Conservation (phyloP, 192 early-diverging fungal genomes). For the Coemansia sp. region DNA sequence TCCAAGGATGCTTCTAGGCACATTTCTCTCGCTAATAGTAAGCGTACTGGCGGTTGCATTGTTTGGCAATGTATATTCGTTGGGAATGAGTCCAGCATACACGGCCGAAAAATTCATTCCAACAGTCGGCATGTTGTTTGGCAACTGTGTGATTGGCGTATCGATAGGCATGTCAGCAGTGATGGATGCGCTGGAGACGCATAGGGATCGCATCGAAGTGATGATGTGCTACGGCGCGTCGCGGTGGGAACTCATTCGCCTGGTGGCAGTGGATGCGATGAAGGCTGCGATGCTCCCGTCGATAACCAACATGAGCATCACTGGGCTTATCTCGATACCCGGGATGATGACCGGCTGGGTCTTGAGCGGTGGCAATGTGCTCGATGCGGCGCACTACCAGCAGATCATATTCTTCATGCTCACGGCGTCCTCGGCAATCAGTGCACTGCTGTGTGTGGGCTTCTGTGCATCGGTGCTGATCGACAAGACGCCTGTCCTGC, state of each 20-base stretch:
- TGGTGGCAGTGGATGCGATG: slow-evolving; percentile 69
- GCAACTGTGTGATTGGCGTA: slow-evolving; percentile 73
- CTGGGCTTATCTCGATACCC: slow-evolving; percentile 85
- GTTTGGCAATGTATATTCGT: slow-evolving; percentile 57
- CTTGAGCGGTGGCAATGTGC: slow-evolving; percentile 76
- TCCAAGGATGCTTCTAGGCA: slow-evolving; percentile 66
- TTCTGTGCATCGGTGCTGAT: slow-evolving; percentile 42
- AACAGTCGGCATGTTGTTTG: slow-evolving; percentile 84
- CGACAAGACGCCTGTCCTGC: slow-evolving; percentile 26
- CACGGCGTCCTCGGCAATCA: slow-evolving; percentile 65
- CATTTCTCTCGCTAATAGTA: slow-evolving; percentile 42
- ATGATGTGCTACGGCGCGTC: slow-evolving; percentile 73
- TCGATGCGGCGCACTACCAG: slow-evolving; percentile 79
- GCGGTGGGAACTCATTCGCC: slow-evolving; percentile 77
- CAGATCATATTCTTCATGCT: slow-evolving; percentile 89
- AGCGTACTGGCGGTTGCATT: slow-evolving; percentile 20
- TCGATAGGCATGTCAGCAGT: slow-evolving; percentile 64
- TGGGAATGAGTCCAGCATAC: slow-evolving; percentile 69
- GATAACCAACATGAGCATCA: slow-evolving; percentile 78
- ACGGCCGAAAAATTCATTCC: slow-evolving; percentile 78
- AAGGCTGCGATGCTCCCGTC: slow-evolving; percentile 73
- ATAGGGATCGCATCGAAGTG: slow-evolving; percentile 55
- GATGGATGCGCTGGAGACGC: slow-evolving; percentile 61
- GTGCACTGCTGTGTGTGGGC: slow-evolving; percentile 52
- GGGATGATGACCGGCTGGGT: slow-evolving; percentile 88